Base-by-base conservation (phyloP, 331 rosid genomes). In the Acacia pycnantha region DNA sequence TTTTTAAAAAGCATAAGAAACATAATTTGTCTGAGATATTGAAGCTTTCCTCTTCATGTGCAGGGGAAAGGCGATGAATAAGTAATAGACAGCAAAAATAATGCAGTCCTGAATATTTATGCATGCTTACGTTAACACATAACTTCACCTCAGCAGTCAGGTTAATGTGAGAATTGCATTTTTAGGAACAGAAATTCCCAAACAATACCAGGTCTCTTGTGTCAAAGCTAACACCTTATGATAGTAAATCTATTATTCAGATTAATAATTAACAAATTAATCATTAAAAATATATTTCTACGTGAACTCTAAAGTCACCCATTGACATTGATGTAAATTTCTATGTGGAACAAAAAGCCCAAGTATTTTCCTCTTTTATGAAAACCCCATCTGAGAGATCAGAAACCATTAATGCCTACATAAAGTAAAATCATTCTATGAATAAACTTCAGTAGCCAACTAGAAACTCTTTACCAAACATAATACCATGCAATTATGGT, bases 31-130 rank as follows among this genome's bases (percentile, higher is more conserved):
- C 78, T 24, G 61, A 13, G 40, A 70, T 59, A 59, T 48, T 74
- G 69, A 66, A 76, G 61, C 62, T 10, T 47, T 41, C 64, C 51
- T 70, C 62, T 19, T 47, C 81, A 46, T 21, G 48, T 53, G 40
- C 70, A 75, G 80, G 79, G 24, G 50, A 47, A 54, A 54, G 68
- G 69, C 16, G 40, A 13, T 62, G 76, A n/a, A 8, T 46, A 61
- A 27, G 24, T 10, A 37, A 50, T 18, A 50, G 27, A 56, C 27
- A 59, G 27, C 43, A 62, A 40, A 73, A 72, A 64, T 31, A 51
- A 44, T 77, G 53, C 69, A 59, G 71, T 59, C 29, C 79, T 9
- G 6, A 76, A 80, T 67, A 62, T 54, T 33, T 46, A 84, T 22
- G 51, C 31, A 69, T 3, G 24, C 43, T 59, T 56, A 53, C n/a